Evolutionary conservation across 225 moss, liverwort and hornwort species (phyloP).

Genomic region (Pseudisothecium myosuroides): DNA sequence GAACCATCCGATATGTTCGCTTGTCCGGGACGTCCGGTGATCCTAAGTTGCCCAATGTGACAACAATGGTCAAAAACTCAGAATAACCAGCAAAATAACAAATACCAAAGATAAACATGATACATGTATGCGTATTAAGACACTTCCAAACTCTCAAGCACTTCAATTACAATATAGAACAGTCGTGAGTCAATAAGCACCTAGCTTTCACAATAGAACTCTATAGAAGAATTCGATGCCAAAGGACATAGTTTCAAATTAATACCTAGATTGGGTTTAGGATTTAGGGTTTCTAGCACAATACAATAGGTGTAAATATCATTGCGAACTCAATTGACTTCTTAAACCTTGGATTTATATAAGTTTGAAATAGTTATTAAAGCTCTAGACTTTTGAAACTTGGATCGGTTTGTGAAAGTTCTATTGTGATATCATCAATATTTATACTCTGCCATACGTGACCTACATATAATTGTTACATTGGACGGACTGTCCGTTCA

Average conservation of each 20-base stretch:
- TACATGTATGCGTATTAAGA: too few species aligned
- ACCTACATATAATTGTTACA: not conserved
- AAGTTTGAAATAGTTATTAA: not conserved
- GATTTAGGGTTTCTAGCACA: too few species aligned
- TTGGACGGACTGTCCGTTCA: too few species aligned
- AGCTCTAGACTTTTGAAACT: not conserved
- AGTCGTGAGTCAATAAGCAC: not conserved
- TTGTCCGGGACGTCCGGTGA: too few species aligned
- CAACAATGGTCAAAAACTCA: too few species aligned
- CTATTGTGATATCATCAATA: not conserved
- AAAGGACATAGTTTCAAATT: not conserved
- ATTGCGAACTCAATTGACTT: too few species aligned
- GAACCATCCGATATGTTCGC: too few species aligned
- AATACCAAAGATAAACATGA: not conserved
- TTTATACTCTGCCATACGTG: not conserved
- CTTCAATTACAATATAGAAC: not conserved
- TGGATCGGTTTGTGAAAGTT: not conserved
- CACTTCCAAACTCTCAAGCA: not conserved
- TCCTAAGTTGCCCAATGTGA: too few species aligned
- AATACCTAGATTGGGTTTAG: slow-evolving; percentile 26
- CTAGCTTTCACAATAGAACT: not conserved
- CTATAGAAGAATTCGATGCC: not conserved
- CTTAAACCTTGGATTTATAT: too few species aligned
- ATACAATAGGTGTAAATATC: too few species aligned
- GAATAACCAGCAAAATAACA: not conserved